Percentiles rank a stretch among this genome's conserved stretches.
Evolutionary conservation across 352 stramenopile genomes (phyloP).

Genomic region (Chrysophaeum taylorii): DNA sequence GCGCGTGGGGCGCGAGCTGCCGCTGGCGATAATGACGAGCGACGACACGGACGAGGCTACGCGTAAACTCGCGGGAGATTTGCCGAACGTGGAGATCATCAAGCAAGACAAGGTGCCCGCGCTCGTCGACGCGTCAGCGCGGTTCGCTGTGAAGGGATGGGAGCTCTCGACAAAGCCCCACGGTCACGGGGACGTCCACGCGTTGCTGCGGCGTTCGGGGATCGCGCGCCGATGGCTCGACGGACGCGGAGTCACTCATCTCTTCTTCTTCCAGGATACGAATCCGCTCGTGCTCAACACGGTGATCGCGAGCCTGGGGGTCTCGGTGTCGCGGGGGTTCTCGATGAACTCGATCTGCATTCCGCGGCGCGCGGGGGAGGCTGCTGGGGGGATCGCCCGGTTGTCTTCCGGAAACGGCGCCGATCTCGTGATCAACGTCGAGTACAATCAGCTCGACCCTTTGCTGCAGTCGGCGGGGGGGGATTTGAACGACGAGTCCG

Average conservation of each 20-base stretch:
- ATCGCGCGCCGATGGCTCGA: conserved; percentile 45
- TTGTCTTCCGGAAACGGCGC: conserved; percentile 26
- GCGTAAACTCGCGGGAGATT: conserved; percentile 71
- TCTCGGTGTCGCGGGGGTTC: conserved; percentile 69
- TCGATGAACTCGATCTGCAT: conserved; percentile 87
- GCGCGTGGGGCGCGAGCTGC: conserved; percentile 46
- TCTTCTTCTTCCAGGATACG: conserved; percentile 94
- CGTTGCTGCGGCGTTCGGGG: conserved; percentile 52
- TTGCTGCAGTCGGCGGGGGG: conserved; percentile 45
- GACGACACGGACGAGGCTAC: conserved; percentile 85
- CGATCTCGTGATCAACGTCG: conserved; percentile 59
- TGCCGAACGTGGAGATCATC: conserved; percentile 87
- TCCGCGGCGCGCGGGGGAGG: conserved; percentile 79
- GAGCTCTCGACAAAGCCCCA: conserved; percentile 87
- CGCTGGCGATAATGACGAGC: conserved; percentile 94
- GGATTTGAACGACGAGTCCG: conserved; percentile 59
- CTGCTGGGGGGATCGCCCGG: conserved; percentile 68
- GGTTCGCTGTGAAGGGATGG: conserved; percentile 45
- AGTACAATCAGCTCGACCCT: conserved; percentile 69
- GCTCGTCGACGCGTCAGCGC: conserved; percentile 58
- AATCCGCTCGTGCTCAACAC: conserved; percentile 88
- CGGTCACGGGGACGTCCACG: conserved; percentile 93
- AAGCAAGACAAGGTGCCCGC: conserved; percentile 91
- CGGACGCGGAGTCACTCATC: conserved; percentile 51
- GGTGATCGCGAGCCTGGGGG: conserved; percentile 74